Evolutionary conservation across 2,329 filamentous ascomycete genomes (phyloP).

Genomic region (Diaporthe destruens): DNA sequence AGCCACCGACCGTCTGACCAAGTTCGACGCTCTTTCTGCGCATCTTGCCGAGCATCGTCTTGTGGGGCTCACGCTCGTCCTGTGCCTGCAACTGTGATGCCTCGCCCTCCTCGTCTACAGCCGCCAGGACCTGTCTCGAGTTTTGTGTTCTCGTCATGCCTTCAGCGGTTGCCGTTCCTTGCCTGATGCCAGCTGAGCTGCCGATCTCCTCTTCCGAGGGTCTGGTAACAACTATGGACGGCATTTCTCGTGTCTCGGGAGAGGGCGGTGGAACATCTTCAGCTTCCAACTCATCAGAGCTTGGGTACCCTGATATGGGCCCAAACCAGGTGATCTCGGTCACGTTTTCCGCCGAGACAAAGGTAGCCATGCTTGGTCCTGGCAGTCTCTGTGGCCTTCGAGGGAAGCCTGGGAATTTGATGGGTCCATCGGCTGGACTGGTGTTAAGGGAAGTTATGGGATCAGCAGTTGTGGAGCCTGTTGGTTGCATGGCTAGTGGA

Average conservation of each 20-base stretch:
- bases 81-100: neutral
- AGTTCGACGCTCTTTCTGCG: conserved; percentile 36
- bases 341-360: conserved; percentile 32
- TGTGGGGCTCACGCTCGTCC: neutral
- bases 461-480: conserved; percentile 10
- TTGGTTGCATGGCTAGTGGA: conserved; percentile 10
- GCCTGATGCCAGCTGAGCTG: neutral
- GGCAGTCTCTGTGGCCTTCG: neutral
- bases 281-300: conserved; percentile 7
- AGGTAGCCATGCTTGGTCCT: conserved; percentile 12
- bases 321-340: conserved; percentile 37
- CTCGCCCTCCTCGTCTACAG: conserved; percentile 1
- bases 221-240: neutral
- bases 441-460: conserved; percentile 32
- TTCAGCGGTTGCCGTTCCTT: neutral
- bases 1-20: conserved; percentile 27
- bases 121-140: neutral
- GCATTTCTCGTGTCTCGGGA: neutral
- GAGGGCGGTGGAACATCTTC: neutral
- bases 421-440: conserved; percentile 16
- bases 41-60: conserved; percentile 19
- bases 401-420: conserved; percentile 23
- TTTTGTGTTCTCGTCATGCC: neutral
- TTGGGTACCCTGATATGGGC: conserved; percentile 20
- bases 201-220: neutral